phyloP scores from a whole-genome alignment of 2,329 filamentous ascomycete species.

The Fusarium clavum region DNA sequence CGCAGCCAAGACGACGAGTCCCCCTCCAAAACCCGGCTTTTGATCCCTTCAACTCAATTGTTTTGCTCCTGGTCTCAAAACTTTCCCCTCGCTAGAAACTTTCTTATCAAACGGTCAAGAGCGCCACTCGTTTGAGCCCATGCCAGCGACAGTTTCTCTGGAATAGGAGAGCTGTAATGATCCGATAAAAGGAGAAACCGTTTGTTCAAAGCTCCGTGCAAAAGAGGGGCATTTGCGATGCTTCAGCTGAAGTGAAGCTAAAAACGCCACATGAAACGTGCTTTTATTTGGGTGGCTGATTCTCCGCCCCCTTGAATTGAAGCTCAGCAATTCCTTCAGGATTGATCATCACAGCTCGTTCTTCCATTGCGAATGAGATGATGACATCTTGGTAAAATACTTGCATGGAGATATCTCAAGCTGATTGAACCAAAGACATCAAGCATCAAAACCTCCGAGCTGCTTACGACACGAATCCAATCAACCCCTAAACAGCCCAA shows the following conservation, averaged over 20 bases:
- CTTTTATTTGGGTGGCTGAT: slow-evolving; percentile 24
- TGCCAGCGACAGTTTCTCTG: neutral
- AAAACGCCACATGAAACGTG: slow-evolving; percentile 24
- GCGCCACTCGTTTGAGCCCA: slow-evolving; percentile 9
- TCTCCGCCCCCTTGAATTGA: slow-evolving; percentile 5
- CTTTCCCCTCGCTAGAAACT: neutral
- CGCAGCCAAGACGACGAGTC: neutral
- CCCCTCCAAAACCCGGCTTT: neutral
- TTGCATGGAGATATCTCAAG: neutral
- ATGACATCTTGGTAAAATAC: rapidly evolving
- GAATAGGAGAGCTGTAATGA: neutral
- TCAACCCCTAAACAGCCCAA: neutral
- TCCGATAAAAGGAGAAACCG: neutral
- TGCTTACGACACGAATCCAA: neutral
- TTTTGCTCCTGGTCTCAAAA: neutral
- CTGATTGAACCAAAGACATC: neutral
- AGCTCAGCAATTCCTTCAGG: neutral
- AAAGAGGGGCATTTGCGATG: slow-evolving; percentile 11
- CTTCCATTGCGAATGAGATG: neutral
- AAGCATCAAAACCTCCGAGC: neutral
- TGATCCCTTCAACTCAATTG: neutral
- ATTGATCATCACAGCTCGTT: neutral
- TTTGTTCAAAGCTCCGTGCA: neutral
- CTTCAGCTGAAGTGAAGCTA: slow-evolving; percentile 19
- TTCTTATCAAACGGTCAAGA: slow-evolving; percentile 1